Base-by-base conservation (phyloP, 2,329 filamentous ascomycete species). In the Sporothrix brunneoviolacea region DNA sequence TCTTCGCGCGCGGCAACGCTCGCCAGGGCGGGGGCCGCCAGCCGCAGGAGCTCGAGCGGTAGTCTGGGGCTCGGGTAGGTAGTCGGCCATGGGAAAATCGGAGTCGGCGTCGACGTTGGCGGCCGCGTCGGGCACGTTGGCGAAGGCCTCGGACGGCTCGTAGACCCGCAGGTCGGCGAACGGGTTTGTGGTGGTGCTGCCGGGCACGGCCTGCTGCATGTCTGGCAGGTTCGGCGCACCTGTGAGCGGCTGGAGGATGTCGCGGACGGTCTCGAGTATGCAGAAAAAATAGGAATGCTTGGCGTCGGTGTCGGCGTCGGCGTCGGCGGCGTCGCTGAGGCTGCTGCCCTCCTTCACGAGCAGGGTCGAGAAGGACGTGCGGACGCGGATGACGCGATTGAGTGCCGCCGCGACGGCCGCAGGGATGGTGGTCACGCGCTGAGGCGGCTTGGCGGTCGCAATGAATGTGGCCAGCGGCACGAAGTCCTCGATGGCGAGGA, bases 401-500 rank as follows among this genome's bases (percentile, higher is more conserved):
- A 75, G 54, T 0, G 67, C 65, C 4, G 48, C 48, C 1, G 53
- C 47, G 27, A 73, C 60, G 6, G 58, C 55, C 0, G 19, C 16
- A 0, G 69, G 66, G 0, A 71, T 59, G 1, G 58, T 19, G 13
- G 43, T 39, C 1, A 65, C 18, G 0, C 60, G 59, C 41, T 64
- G 61, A n/a, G n/a, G n/a, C n/a, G n/a, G n/a, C 5, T 50, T 48
- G 2, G 49, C 51, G 2, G 28, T 48, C 5, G 59, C 62, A 27
- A 73, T 64, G 52, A 62, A 67, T 33, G 69, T 57, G 18, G 69
- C 70, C 7, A 74, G 54, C 0, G 59, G 58, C 0, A 68, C 52
- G 37, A 70, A 71, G 39, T 70, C 66, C 24, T 64, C 64, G 54
- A 68, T 60, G 22, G 62, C 58, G 22, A 72, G 62, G 18, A 64